phyloP scores from a whole-genome alignment of 495 filamentous ascomycete genomes.

The Aspergillus homomorphus region DNA sequence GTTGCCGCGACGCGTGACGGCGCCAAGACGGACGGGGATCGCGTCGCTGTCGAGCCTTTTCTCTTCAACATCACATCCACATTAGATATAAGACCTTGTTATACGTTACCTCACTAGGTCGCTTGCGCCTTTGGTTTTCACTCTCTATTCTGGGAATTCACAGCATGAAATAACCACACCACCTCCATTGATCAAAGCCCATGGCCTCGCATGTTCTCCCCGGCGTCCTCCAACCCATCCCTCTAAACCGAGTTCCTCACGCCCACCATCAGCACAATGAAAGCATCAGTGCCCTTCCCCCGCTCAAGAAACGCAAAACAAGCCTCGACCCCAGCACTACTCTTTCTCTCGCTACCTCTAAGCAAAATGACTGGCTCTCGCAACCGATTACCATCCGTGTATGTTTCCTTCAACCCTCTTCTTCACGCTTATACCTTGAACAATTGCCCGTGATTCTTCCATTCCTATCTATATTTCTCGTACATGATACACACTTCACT shows the following conservation, averaged over 20 bases:
- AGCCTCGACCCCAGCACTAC: constrained; percentile 14
- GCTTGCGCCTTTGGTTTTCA: too few relatives aligned
- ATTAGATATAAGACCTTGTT: too few relatives aligned
- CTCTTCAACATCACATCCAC: too few relatives aligned
- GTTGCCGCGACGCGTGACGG: too few relatives aligned
- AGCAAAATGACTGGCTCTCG: constrained; percentile 19
- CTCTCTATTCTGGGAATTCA: background rate
- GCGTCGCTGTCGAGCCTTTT: too few relatives aligned
- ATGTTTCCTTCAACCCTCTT: too few relatives aligned
- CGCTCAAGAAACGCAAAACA: constrained; percentile 37
- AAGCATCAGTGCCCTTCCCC: constrained; percentile 13
- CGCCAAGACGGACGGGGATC: too few relatives aligned
- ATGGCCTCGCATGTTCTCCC: constrained; percentile 38
- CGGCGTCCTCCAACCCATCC: constrained; percentile 35
- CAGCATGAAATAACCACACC: background rate
- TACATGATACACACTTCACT: constrained; percentile 8
- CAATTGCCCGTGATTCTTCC: too few relatives aligned
- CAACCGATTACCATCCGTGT: constrained; percentile 38
- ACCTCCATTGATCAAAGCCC: constrained; percentile 10
- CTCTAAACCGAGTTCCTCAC: constrained; percentile 34
- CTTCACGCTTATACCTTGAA: too few relatives aligned
- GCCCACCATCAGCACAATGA: background rate
- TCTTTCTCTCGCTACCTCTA: background rate
- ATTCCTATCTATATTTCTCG: too few relatives aligned
- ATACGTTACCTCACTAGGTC: too few relatives aligned